Base-by-base conservation (phyloP, 164 flowering plant species). In the Liriodendron chinense region DNA sequence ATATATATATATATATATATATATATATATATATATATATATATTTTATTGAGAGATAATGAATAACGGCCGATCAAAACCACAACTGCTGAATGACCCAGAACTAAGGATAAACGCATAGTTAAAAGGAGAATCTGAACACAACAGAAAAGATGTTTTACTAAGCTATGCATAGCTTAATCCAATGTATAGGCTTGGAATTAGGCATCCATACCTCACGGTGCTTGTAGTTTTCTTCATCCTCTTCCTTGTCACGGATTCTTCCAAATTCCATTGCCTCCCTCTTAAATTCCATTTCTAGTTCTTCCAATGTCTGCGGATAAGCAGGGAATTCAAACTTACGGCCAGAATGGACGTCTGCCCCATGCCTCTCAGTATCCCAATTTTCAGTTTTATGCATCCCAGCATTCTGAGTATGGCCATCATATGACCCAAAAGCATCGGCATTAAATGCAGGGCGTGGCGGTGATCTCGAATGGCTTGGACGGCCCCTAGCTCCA, bases 171-270 rank as follows among this genome's bases (percentile, higher is more conserved):
- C 9, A 16, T 53, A 53, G 59, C 13, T 12, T 12, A 53, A 16
- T 12, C 59, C 59, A 12, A 16, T 16, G 18, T 10, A 53, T 34
- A 53, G 59, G 16, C 59, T 24, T 47, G 18, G 14, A 24, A 28
- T 73, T 26, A 34, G n/a, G 75, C 49, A 69, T 63, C 65, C 80
- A 67, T 89, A 96, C 99, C 99, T 94, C 98, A 24, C 98, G 91
- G 80, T 96, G 96, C 86, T 87, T 93, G 86, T 85, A 82, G 80
- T 92, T 94, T 82, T 96, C 99, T 77, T 92, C 98, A 84, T 96
- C 99, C 86, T 92, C 98, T 84, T 94, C 98, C 84, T 87, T 91
- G 77, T 96, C 96, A 75, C 94, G 92, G 74, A 87, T 82, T 76
- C 78, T 87, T 63, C 82, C 92, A 77, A 96, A 93, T 74, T 94